Evolutionary conservation across 2,329 filamentous ascomycete species (phyloP).

Genomic region (Xylaria arbuscula): DNA sequence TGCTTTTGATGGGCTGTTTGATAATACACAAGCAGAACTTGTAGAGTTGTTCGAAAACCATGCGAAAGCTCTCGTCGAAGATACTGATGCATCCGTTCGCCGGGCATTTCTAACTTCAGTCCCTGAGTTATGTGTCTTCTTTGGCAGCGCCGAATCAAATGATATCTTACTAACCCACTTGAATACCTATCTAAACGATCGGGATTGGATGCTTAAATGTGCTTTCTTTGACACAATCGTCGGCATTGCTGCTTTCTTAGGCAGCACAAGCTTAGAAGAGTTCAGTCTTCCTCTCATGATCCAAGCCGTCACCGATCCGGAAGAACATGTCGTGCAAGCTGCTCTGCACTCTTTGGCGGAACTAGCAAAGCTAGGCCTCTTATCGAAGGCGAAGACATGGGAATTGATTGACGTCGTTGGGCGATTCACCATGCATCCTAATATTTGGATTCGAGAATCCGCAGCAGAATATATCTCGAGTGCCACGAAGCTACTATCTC

Average conservation of each 20-base stretch:
- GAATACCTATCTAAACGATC: slow-evolving; percentile 96
- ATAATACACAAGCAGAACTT: slow-evolving; percentile 85
- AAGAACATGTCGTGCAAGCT: slow-evolving; percentile 93
- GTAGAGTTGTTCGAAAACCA: slow-evolving; percentile 87
- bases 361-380: slow-evolving; percentile 86
- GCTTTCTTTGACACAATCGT: slow-evolving; percentile 97
- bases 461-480: slow-evolving; percentile 85
- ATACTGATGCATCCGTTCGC: slow-evolving; percentile 84
- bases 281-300: slow-evolving; percentile 97
- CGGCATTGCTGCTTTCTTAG: slow-evolving; percentile 89
- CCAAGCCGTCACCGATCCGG: slow-evolving; percentile 89
- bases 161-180: slow-evolving; percentile 96
- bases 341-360: slow-evolving; percentile 88
- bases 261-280: slow-evolving; percentile 88
- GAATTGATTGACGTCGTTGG: slow-evolving; percentile 86
- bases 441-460: slow-evolving; percentile 93
- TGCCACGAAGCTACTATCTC: slow-evolving; percentile 78
- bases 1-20: slow-evolving; percentile 85
- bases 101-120: slow-evolving; percentile 93
- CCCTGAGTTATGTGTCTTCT: slow-evolving; percentile 92
- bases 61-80: slow-evolving; percentile 89
- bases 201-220: slow-evolving; percentile 95
- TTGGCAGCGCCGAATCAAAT: slow-evolving; percentile 89
- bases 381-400: slow-evolving; percentile 86
- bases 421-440: slow-evolving; percentile 92